A percentile compares a stretch with the other conserved stretches of the same genome.
Evolutionary conservation across 768 basidiomycete genomes (phyloP).

Genomic region (Butyriboletus loyo): DNA sequence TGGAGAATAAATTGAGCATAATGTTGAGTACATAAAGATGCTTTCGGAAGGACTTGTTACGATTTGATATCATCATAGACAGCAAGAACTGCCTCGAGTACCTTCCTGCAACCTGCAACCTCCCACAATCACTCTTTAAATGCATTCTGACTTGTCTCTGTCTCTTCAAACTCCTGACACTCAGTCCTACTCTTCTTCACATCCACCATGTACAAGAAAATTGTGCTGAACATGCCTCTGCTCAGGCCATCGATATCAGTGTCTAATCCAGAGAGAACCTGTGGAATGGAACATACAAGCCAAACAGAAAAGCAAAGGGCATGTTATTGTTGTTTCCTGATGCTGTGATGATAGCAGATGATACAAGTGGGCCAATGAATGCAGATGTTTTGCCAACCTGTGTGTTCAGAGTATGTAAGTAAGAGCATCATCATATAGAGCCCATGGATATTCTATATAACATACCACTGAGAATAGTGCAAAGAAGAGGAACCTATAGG

Average conservation of each 20-base stretch:
- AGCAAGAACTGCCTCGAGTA: neutral
- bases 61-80: neutral
- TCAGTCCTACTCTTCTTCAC: slow-evolving; percentile 61
- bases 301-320: slow-evolving; percentile 73
- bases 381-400: slow-evolving; percentile 74
- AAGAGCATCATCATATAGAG: neutral
- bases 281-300: slow-evolving; percentile 44
- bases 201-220: slow-evolving; percentile 63
- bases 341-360: slow-evolving; percentile 69
- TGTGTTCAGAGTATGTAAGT: neutral
- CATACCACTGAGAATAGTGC: slow-evolving; percentile 67
- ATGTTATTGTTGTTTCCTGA: slow-evolving; percentile 69
- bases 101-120: neutral
- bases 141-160: slow-evolving; percentile 46
- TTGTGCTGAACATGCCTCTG: slow-evolving; percentile 30
- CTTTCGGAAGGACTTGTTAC: too few relatives aligned
- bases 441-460: slow-evolving; percentile 3
- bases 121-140: slow-evolving; percentile 20
- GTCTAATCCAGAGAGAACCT: neutral
- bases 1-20: too few relatives aligned
- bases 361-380: slow-evolving; percentile 74
- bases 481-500: slow-evolving; percentile 63
- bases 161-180: slow-evolving; percentile 58
- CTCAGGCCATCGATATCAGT: neutral
- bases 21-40: neutral